Percentiles rank a stretch among this genome's conserved stretches.
phyloP scores from a whole-genome alignment of 805 yeast species.

The Wickerhamomyces bisporus region DNA sequence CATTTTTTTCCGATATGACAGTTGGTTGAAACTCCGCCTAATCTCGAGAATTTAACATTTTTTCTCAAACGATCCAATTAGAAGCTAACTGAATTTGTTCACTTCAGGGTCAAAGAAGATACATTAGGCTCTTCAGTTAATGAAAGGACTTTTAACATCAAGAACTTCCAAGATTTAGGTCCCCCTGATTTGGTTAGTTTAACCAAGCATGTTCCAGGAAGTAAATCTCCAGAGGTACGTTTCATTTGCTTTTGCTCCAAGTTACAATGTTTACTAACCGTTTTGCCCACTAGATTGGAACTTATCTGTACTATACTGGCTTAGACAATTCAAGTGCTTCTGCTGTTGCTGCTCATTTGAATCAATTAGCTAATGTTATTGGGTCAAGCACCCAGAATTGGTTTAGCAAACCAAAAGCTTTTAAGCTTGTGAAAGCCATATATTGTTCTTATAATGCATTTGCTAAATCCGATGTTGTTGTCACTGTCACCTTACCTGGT shows the following conservation, averaged over 20 bases:
- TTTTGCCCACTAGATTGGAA: too few relatives aligned
- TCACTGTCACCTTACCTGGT: slow-evolving; percentile 73
- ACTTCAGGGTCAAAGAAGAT: slow-evolving; percentile 48
- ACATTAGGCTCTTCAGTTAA: slow-evolving; percentile 52
- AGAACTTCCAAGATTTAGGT: slow-evolving; percentile 60
- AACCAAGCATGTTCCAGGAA: slow-evolving; percentile 55
- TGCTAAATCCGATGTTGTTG: slow-evolving; percentile 58
- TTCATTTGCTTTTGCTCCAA: too few relatives aligned
- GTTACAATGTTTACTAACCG: too few relatives aligned
- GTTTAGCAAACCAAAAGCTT: slow-evolving; percentile 72
- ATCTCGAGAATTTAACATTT: too few relatives aligned
- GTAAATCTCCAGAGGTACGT: slow-evolving; percentile 33
- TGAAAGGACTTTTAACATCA: slow-evolving; percentile 58
- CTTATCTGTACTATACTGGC: slow-evolving; percentile 71
- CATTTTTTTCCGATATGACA: too few relatives aligned
- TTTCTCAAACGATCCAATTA: too few relatives aligned
- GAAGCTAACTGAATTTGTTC: too few relatives aligned
- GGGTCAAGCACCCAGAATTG: slow-evolving; percentile 62
- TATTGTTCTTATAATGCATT: slow-evolving; percentile 75
- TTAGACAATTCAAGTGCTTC: slow-evolving; percentile 73
- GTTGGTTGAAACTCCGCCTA: too few relatives aligned
- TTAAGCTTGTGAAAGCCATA: slow-evolving; percentile 67
- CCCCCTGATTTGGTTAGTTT: slow-evolving; percentile 67
- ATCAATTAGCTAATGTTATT: slow-evolving; percentile 60
- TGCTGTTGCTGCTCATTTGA: slow-evolving; percentile 70